Base-by-base conservation (phyloP, 1,284 basidiomycete species). In the Bjerkandera adusta region DNA sequence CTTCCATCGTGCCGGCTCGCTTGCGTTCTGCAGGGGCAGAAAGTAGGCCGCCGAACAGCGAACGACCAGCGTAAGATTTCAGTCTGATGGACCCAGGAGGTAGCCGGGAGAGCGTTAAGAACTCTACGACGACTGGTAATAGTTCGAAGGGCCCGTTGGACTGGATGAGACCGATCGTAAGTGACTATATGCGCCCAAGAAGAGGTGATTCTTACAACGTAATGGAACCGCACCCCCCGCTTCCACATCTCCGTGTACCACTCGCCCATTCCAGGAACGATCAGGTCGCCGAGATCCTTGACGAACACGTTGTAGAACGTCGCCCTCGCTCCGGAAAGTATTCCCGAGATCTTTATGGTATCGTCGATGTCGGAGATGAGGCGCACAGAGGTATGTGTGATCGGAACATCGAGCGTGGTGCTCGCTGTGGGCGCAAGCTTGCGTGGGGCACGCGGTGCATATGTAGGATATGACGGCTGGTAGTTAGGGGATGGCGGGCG, bases 351-450 rank as follows among this genome's bases (percentile, higher is more conserved):
- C 62, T 96, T 97, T 52, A 97, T 77, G 0, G 95, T 98, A 64
- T 98, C 95, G 63, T 98, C 95, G 36, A 98, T 87, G 60, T 98
- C 95, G 1, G 91, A 95, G 26, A 97, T 85, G 45, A 97, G 76
- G 6, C 90, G 81, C 11, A 92, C 63, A 1, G 75, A 73, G 1
- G 75, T 73, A 57, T 80, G 67, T 0, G 81, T 77, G 11, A 85
- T 68, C 0, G 81, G 70, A 1, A 84, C 65, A 0, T 67, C 62
- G 2, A 70, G 55, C 1, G 66, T 60, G 5, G 70, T 65, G 3
- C 68, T 51, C 6, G 56, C 55, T 2, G 61, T 54, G 8, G 48
- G 52, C 34, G 42, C 34, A 7, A 45, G 11, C 4, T 37, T 39
- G 10, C 32, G 48, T 27, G 40, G 39, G 4, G 36, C 32, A 20